Evolutionary conservation across 1,284 basidiomycete species (phyloP), one percentile per base, ranked within the genome.

Genomic region (Wolfiporia cocos): DNA sequence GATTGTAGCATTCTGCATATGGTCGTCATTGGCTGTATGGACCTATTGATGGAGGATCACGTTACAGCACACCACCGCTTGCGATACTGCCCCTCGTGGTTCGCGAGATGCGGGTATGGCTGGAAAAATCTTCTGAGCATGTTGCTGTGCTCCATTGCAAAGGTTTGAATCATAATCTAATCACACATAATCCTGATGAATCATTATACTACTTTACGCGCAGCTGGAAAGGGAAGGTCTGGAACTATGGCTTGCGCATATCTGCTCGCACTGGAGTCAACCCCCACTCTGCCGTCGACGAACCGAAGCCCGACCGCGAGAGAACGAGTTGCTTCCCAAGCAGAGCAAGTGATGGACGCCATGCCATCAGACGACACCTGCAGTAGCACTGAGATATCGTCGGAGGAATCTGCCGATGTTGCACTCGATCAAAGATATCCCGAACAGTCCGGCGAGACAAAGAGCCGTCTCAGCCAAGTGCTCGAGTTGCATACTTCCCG

Each of bases 141-240:
- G 82, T 92, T 12, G 84, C 81, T 4, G 89, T 92, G 4, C 71
- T 94, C 1, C 92, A 95, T 56, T 95, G 92, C 62, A 94, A 94
- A 78, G 87, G 89, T 77, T 52, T 28, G 49, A 40, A 18, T n/a
- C 5, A 19, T 14, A 36, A 11, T 14, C 34, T 3, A n/a, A 36
- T 23, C 18, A 19, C 15, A 14, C 37, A 2, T 14, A 31, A 26
- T 2, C 10, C 9, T 33, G 11, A 20, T 3, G 3, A 40, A 30
- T 14, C 19, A 10, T 32, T 15, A 35, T 28, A n/a, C n/a, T n/a
- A n/a, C n/a, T n/a, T n/a, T n/a, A n/a, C n/a, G n/a, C 19, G 30
- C 36, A 87, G 86, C 86, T 45, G 84, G 84, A 1, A 87, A 92
- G 61, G 88, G 88, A 12, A 72, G 88, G 37, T 89, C 86, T 0